Conservation (phyloP, 106 monocot species). For the Dendrobium nobile region DNA sequence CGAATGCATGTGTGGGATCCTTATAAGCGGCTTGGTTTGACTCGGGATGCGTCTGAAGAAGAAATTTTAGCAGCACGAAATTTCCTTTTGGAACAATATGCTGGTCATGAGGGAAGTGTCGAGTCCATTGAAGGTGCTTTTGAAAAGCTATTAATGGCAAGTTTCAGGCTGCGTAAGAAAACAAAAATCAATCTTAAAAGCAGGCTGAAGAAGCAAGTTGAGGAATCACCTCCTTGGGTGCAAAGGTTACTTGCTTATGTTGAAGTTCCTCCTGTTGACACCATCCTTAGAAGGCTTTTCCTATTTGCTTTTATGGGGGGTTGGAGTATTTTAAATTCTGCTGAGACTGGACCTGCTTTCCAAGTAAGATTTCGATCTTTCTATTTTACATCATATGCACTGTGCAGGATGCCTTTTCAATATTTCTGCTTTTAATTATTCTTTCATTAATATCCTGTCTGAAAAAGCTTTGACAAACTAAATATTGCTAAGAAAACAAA, state of each 20-base stretch:
- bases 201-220: conserved; percentile 72
- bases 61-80: conserved; percentile 80
- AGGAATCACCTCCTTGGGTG: conserved; percentile 94
- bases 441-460: too few species aligned
- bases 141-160: conserved; percentile 85
- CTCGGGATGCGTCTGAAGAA: conserved; percentile 84
- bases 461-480: too few species aligned
- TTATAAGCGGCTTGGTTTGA: conserved; percentile 83
- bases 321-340: conserved; percentile 80
- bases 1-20: conserved; percentile 78
- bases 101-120: conserved; percentile 68
- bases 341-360: conserved; percentile 87
- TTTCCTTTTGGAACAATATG: conserved; percentile 82
- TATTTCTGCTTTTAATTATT: too few species aligned
- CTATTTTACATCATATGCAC: not conserved
- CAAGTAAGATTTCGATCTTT: conserved; percentile 44
- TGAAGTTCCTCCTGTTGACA: conserved; percentile 64
- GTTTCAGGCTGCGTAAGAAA: conserved; percentile 74
- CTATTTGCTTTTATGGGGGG: conserved; percentile 89
- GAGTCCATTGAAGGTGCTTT: conserved; percentile 94
- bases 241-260: conserved; percentile 62
- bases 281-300: conserved; percentile 68
- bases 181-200: conserved; percentile 89
- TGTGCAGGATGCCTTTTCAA: too few species aligned
- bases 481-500: too few species aligned